Evolutionary conservation across 225 moss, liverwort and hornwort species (phyloP).

Genomic region (Marchantia paleacea): DNA sequence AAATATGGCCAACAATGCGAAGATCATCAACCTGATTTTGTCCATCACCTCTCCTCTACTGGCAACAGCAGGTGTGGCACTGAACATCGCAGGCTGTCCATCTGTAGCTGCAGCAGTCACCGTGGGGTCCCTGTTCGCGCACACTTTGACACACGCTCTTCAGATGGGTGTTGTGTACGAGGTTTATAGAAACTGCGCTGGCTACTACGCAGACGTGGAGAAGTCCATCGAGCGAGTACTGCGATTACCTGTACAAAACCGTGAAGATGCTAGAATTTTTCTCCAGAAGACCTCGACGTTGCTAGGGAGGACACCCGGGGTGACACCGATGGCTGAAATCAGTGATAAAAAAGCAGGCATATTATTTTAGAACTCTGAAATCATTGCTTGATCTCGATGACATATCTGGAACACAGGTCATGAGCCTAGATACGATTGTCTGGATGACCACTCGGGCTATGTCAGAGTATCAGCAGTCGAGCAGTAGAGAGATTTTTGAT

Average conservation of each 20-base stretch:
- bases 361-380: constrained; percentile 5
- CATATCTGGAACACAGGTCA: too few species aligned
- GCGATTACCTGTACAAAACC: constrained; percentile 15
- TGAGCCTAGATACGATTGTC: too few species aligned
- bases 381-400: too few species aligned
- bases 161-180: constrained; percentile 32
- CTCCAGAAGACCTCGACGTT: constrained; percentile 19
- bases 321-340: neutral
- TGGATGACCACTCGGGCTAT: too few species aligned
- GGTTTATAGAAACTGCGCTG: constrained; percentile 32
- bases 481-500: too few species aligned
- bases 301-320: constrained; percentile 12
- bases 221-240: constrained; percentile 22
- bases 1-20: constrained; percentile 35
- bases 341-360: constrained; percentile 23
- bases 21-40: constrained; percentile 36
- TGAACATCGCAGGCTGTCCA: constrained; percentile 10
- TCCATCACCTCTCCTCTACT: constrained; percentile 34
- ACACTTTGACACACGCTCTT: constrained; percentile 21
- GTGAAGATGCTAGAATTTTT: constrained; percentile 26
- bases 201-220: constrained; percentile 30
- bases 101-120: constrained; percentile 17
- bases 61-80: constrained; percentile 23
- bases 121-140: constrained; percentile 14
- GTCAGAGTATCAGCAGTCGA: neutral